A percentile compares a stretch with the other conserved stretches of the same genome.
Conservation (phyloP, 805 yeast genomes). For the Isabelozyma pseudorhagii region DNA sequence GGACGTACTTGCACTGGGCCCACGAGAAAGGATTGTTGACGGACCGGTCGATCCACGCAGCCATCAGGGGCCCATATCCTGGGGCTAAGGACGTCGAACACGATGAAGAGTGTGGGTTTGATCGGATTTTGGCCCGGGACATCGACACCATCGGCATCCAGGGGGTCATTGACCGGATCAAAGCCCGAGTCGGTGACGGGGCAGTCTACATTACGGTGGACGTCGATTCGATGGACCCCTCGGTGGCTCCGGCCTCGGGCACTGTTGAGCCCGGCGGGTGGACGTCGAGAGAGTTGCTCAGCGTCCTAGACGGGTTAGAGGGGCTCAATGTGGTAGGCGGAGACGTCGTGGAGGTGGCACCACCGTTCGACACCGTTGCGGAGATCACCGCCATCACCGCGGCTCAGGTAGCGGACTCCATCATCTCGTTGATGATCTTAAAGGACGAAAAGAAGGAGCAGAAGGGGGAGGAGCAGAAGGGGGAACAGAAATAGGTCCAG, state of each 20-base stretch:
- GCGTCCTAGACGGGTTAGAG: conserved; percentile 22
- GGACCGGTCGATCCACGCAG: conserved; percentile 7
- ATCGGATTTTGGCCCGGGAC: conserved; percentile 7
- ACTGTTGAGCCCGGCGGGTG: conserved; percentile 9
- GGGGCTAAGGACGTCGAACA: conserved; percentile 7
- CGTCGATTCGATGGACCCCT: conserved; percentile 8
- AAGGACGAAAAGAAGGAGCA: background rate
- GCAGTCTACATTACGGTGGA: conserved; percentile 7
- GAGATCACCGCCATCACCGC: conserved; percentile 26
- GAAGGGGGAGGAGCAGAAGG: background rate
- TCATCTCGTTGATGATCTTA: conserved; percentile 18
- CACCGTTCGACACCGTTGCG: conserved; percentile 23
- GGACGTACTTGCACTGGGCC: conserved; percentile 10
- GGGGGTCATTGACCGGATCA: conserved; percentile 8
- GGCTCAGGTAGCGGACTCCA: conserved; percentile 19
- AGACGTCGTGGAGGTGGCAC: conserved; percentile 28
- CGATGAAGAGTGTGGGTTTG: conserved; percentile 9
- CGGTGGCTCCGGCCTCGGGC: conserved; percentile 7
- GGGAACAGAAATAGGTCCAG: background rate
- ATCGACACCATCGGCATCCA: conserved; percentile 7
- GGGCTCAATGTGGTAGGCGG: conserved; percentile 26
- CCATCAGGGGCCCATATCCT: conserved; percentile 8
- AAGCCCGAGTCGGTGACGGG: conserved; percentile 5
- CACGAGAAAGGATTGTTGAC: conserved; percentile 7
- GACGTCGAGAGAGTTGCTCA: conserved; percentile 12